phyloP scores from a whole-genome alignment of 768 basidiomycete species.

The Dictyophora rubrovolvata region DNA sequence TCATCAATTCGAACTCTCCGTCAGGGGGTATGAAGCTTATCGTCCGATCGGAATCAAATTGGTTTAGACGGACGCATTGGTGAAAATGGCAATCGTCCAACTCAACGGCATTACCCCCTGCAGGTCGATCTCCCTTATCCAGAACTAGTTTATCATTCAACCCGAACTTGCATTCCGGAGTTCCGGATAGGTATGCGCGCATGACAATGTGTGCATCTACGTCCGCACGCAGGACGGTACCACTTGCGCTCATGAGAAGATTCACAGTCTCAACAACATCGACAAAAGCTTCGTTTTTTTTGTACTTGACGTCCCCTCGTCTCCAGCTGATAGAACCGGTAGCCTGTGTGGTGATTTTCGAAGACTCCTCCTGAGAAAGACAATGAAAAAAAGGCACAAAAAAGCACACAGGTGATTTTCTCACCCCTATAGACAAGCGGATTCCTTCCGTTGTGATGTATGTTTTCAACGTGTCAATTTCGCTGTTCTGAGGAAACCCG shows the following conservation, averaged over 20 bases:
- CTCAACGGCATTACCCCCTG: conserved; percentile 61
- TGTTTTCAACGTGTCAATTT: conserved; percentile 93
- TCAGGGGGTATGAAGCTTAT: conserved; percentile 98
- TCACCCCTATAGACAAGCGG: conserved; percentile 73
- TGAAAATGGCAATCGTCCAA: conserved; percentile 98
- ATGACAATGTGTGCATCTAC: conserved; percentile 97
- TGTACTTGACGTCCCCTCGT: conserved; percentile 91
- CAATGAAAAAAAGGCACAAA: not conserved
- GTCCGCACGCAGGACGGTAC: conserved; percentile 85
- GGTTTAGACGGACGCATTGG: conserved; percentile 90
- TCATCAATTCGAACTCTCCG: conserved; percentile 98
- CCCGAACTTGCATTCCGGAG: conserved; percentile 98
- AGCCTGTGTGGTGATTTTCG: conserved; percentile 94
- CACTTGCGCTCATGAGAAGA: conserved; percentile 94
- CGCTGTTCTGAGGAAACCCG: conserved; percentile 98
- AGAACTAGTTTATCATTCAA: conserved; percentile 97
- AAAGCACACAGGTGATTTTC: conserved; percentile 17
- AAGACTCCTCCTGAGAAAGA: conserved; percentile 74
- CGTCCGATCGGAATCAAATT: conserved; percentile 87
- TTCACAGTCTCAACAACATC: conserved; percentile 98
- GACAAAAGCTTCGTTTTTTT: conserved; percentile 99
- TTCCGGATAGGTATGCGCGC: conserved; percentile 94
- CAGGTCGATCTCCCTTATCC: conserved; percentile 63
- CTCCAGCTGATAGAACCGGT: conserved; percentile 97
- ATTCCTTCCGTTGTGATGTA: conserved; percentile 98